Conservation (phyloP, 169 alveolate genomes). For the Theileria equi region DNA sequence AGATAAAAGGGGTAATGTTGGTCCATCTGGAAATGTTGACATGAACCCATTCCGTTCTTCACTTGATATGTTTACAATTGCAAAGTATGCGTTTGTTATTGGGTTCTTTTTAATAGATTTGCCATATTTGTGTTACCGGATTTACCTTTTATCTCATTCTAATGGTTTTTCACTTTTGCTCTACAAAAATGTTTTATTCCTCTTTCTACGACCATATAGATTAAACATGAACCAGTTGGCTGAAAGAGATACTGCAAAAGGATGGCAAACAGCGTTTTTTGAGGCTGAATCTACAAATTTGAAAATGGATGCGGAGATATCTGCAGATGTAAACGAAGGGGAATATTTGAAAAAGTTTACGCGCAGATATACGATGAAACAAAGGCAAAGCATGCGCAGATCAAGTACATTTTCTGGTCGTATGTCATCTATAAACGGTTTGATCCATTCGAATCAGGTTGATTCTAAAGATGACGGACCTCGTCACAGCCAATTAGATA, state of each 20-base stretch:
- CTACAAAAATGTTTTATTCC: conserved; percentile 47
- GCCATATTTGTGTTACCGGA: conserved; percentile 50
- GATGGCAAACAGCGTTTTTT: conserved; percentile 58
- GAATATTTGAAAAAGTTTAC: not conserved
- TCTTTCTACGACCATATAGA: conserved; percentile 54
- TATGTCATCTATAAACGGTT: no score
- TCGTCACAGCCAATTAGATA: no score
- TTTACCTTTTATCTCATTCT: conserved; percentile 3
- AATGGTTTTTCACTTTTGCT: conserved; percentile 52
- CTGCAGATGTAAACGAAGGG: not conserved
- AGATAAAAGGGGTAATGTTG: not conserved
- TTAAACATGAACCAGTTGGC: conserved; percentile 62
- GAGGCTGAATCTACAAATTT: conserved; percentile 13
- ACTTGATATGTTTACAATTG: conserved; percentile 64
- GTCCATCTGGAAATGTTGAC: conserved; percentile 11
- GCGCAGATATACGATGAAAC: no score
- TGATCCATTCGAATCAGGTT: no score
- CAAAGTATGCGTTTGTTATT: conserved; percentile 48
- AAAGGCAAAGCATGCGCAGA: no score
- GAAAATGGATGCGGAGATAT: not conserved
- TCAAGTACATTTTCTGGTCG: no score
- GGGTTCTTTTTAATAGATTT: conserved; percentile 58
- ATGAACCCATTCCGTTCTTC: conserved; percentile 23
- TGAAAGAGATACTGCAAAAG: conserved; percentile 63
- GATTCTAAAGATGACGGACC: no score